phyloP scores from a whole-genome alignment of 2,329 filamentous ascomycete species.

The Huntiella bhutanensis region DNA sequence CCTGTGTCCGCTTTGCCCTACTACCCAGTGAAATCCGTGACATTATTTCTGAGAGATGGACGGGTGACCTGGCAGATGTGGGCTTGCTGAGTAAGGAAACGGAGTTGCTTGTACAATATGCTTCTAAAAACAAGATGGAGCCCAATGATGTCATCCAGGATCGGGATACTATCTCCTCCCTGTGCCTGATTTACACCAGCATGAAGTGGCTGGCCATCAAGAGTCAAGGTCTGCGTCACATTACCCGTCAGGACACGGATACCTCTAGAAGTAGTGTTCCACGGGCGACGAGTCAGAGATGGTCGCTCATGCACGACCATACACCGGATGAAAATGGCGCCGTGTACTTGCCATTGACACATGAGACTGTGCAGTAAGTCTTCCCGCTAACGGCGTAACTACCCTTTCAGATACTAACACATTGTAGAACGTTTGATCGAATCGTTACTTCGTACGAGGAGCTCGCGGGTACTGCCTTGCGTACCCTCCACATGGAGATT shows the following conservation, averaged over 20 bases:
- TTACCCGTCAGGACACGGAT: slow-evolving; percentile 55
- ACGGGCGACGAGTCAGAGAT: slow-evolving; percentile 48
- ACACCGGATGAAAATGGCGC: slow-evolving; percentile 40
- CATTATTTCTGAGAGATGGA: slow-evolving; percentile 48
- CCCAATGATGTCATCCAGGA: slow-evolving; percentile 77
- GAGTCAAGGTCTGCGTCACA: slow-evolving; percentile 61
- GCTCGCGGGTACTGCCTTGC: slow-evolving; percentile 57
- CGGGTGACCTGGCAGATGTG: slow-evolving; percentile 23
- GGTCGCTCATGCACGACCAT: slow-evolving; percentile 60
- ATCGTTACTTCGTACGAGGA: slow-evolving; percentile 70
- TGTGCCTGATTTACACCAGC: slow-evolving; percentile 85
- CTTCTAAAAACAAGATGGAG: slow-evolving; percentile 43
- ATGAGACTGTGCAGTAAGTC: slow-evolving; percentile 60
- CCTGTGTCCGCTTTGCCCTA: slow-evolving; percentile 54
- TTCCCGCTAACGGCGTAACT: not conserved
- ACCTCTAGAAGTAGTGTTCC: slow-evolving; percentile 36
- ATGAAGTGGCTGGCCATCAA: slow-evolving; percentile 94
- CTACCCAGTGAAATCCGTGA: slow-evolving; percentile 56
- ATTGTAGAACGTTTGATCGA: slow-evolving; percentile 55
- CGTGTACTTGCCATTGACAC: slow-evolving; percentile 73
- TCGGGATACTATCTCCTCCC: slow-evolving; percentile 61
- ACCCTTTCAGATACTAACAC: slow-evolving; percentile 14
- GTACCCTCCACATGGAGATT: slow-evolving; percentile 77
- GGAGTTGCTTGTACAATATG: slow-evolving; percentile 34
- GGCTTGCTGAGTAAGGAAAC: slow-evolving; percentile 43